phyloP scores from a whole-genome alignment of 768 basidiomycete genomes.

The Heimioporus sp. region DNA sequence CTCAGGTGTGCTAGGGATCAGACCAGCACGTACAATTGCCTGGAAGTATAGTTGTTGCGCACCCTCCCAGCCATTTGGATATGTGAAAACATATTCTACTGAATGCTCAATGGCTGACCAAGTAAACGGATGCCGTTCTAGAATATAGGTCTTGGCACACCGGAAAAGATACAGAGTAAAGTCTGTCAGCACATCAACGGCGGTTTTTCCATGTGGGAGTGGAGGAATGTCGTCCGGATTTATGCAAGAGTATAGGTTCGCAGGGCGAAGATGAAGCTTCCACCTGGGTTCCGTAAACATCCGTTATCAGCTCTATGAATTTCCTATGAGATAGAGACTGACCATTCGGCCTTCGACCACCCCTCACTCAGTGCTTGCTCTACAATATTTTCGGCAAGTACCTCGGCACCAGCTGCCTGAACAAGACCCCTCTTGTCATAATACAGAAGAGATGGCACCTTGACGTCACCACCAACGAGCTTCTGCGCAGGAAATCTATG shows the following conservation, averaged over 20 bases:
- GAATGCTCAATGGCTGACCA: constrained; percentile 11
- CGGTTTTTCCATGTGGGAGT: constrained; percentile 16
- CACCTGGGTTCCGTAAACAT: too few species aligned
- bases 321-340: not conserved
- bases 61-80: constrained; percentile 32
- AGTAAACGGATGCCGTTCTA: constrained; percentile 4
- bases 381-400: constrained; percentile 28
- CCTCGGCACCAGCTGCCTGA: constrained; percentile 42
- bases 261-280: constrained; percentile 23
- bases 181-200: constrained; percentile 13
- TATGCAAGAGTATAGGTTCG: constrained; percentile 11
- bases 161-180: constrained; percentile 18
- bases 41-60: constrained; percentile 16
- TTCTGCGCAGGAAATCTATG: constrained; percentile 43
- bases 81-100: constrained; percentile 21
- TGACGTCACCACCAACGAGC: constrained; percentile 37
- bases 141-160: constrained; percentile 12
- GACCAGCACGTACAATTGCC: constrained; percentile 20
- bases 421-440: constrained; percentile 38
- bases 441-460: constrained; percentile 44
- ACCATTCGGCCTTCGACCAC: constrained; percentile 20
- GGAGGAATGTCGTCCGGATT: constrained; percentile 30
- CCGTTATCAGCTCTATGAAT: not conserved
- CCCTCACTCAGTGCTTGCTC: constrained; percentile 33
- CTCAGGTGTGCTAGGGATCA: constrained; percentile 1